These are phyloP conservation scores for Syzygium malaccense DNA, from an alignment of 441 rosid species.

Conservation along the genomic window DNA sequence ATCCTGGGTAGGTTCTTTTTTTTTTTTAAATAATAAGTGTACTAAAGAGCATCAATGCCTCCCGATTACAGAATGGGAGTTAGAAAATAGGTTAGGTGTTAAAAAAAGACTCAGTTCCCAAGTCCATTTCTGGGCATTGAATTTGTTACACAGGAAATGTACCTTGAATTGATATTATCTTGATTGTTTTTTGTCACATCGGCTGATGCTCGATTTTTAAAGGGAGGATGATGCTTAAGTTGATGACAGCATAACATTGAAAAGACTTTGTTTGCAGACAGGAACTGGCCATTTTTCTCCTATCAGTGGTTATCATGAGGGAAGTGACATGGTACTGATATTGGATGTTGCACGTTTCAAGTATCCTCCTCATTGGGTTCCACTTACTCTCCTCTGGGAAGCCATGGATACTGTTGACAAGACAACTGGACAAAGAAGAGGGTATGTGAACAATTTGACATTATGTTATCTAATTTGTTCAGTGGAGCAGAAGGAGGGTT, in stretches of 20 bases:
- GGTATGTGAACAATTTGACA: slow-evolving; percentile 21
- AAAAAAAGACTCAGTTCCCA: too few relatives aligned
- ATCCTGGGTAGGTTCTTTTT: too few relatives aligned
- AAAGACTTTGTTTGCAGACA: slow-evolving; percentile 29
- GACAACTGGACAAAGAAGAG: slow-evolving; percentile 51
- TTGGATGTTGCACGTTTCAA: slow-evolving; percentile 75
- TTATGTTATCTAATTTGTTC: background rate
- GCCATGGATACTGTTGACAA: slow-evolving; percentile 54
- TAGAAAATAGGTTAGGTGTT: too few relatives aligned
- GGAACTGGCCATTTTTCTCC: slow-evolving; percentile 75
- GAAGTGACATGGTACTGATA: slow-evolving; percentile 62
- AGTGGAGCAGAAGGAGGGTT: background rate
- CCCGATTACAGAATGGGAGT: too few relatives aligned
- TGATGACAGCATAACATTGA: background rate
- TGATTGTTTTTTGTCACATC: too few relatives aligned
- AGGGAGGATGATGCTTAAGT: background rate
- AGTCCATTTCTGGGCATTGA: too few relatives aligned
- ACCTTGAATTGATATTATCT: too few relatives aligned
- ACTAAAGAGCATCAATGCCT: too few relatives aligned
- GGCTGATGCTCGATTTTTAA: too few relatives aligned
- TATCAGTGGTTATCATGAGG: slow-evolving; percentile 66
- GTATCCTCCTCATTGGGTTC: slow-evolving; percentile 83
- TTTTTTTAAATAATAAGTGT: too few relatives aligned
- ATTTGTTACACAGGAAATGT: too few relatives aligned
- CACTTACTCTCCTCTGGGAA: slow-evolving; percentile 65